phyloP scores from a whole-genome alignment of 257 asterid species.

The Ballota nigra region DNA sequence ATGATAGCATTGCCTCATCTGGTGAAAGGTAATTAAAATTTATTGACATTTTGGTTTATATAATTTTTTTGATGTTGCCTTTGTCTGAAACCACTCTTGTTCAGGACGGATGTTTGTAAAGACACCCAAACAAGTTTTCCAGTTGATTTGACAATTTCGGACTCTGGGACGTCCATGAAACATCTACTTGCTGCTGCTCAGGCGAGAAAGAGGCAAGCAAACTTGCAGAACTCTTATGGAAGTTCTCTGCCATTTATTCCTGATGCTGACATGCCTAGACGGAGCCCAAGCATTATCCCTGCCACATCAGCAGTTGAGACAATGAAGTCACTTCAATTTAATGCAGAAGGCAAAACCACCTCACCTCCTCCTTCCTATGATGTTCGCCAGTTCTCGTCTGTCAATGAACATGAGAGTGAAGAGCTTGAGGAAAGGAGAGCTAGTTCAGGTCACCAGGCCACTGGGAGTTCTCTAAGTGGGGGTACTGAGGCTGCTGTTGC shows the following conservation, averaged over 20 bases:
- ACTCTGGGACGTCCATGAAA: slow-evolving; percentile 65
- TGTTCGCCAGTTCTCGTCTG: slow-evolving; percentile 44
- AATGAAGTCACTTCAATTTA: slow-evolving; percentile 39
- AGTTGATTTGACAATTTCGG: slow-evolving; percentile 46
- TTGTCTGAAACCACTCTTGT: slow-evolving; percentile 24
- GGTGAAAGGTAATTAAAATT: slow-evolving; percentile 57
- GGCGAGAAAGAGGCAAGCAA: slow-evolving; percentile 76
- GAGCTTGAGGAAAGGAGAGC: slow-evolving; percentile 63
- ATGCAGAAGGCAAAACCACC: slow-evolving; percentile 45
- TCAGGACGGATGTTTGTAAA: slow-evolving; percentile 58
- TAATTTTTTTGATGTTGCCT: slow-evolving; percentile 30
- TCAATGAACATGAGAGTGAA: slow-evolving; percentile 56
- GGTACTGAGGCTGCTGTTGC: slow-evolving; percentile 98
- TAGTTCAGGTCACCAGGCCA: slow-evolving; percentile 60
- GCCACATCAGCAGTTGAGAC: slow-evolving; percentile 49
- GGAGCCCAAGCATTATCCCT: slow-evolving; percentile 52
- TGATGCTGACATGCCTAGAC: slow-evolving; percentile 44
- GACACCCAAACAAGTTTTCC: slow-evolving; percentile 40
- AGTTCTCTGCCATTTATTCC: slow-evolving; percentile 37
- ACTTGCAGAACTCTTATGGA: slow-evolving; percentile 45
- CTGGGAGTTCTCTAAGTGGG: slow-evolving; percentile 83
- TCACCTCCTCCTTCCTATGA: slow-evolving; percentile 68
- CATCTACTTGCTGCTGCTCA: slow-evolving; percentile 96
- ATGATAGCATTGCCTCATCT: slow-evolving; percentile 33
- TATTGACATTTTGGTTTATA: slow-evolving; percentile 1